phyloP scores from a whole-genome alignment of 2,329 filamentous ascomycete genomes.

The Paracorniculantispora psalliotae region DNA sequence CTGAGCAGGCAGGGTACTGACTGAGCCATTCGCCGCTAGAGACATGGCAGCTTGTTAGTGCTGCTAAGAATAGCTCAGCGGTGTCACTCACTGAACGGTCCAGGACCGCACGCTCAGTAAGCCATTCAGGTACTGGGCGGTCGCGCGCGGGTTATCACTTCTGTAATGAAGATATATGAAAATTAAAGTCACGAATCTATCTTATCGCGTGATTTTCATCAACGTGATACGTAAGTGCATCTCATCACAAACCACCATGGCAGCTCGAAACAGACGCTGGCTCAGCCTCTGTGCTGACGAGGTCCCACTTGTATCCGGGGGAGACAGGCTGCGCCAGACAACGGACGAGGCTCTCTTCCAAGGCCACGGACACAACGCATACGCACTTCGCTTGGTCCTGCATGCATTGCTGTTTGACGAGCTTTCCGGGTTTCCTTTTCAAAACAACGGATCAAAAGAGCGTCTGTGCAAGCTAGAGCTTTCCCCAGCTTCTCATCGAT shows the following conservation, averaged over 20 bases:
- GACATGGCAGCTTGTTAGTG: not conserved
- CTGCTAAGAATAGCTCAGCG: constrained; percentile 10
- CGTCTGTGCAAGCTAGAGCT: not conserved
- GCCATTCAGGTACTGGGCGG: not conserved
- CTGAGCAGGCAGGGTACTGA: too few relatives aligned
- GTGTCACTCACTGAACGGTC: not conserved
- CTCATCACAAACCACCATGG: not conserved
- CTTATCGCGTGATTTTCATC: not conserved
- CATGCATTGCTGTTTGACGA: not conserved
- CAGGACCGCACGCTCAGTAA: not conserved
- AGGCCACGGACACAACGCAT: not conserved
- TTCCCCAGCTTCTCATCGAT: not conserved
- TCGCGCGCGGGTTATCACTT: not conserved
- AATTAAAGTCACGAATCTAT: not conserved
- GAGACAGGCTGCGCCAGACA: not conserved
- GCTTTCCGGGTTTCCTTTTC: not conserved
- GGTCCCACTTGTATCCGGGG: not conserved
- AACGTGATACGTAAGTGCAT: constrained; percentile 1
- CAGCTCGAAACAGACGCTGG: constrained; percentile 4
- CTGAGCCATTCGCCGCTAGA: not conserved
- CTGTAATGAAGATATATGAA: not conserved
- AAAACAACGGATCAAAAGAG: not conserved
- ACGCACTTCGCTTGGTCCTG: not conserved
- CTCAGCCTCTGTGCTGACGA: not conserved
- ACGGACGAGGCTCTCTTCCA: constrained; percentile 1